Conservation (phyloP, 495 filamentous ascomycete species). For the Talaromyces proteolyticus region DNA sequence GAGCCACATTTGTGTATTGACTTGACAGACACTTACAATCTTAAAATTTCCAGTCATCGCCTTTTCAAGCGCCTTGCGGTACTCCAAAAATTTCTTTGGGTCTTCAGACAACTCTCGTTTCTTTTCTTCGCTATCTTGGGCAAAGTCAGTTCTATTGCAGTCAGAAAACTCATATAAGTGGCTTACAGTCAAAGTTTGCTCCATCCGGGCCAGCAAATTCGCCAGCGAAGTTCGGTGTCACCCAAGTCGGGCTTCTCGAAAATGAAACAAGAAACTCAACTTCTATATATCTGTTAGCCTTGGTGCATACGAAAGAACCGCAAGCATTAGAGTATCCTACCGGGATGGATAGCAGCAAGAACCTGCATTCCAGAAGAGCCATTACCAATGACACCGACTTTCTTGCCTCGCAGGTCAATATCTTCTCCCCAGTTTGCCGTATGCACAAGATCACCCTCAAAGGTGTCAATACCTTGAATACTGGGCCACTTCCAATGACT, state of each 20-base stretch:
- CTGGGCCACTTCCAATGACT: conserved; percentile 52
- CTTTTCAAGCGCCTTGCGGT: conserved; percentile 11
- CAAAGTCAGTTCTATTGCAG: conserved; percentile 17
- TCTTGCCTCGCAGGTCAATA: conserved; percentile 43
- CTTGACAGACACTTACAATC: conserved; percentile 1
- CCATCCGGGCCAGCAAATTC: not conserved
- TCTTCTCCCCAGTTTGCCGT: conserved; percentile 54
- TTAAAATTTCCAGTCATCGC: not conserved
- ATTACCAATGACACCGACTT: conserved; percentile 28
- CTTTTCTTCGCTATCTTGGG: conserved; percentile 32
- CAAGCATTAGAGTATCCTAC: not conserved
- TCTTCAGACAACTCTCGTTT: conserved; percentile 9
- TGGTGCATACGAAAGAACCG: not conserved
- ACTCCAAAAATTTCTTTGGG: conserved; percentile 6
- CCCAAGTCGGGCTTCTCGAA: conserved; percentile 18
- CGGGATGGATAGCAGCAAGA: conserved; percentile 33
- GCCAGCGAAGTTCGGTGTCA: not conserved
- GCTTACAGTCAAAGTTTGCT: not conserved
- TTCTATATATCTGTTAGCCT: not conserved
- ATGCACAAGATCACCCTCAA: conserved; percentile 49
- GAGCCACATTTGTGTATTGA: not conserved
- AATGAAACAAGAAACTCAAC: conserved; percentile 20
- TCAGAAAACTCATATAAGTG: not conserved
- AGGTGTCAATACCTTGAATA: conserved; percentile 46
- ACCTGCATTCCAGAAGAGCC: conserved; percentile 46